Percentiles rank a stretch among this genome's conserved stretches.
Conservation (phyloP, 495 filamentous ascomycete species). For the Penicillium pulvis region DNA sequence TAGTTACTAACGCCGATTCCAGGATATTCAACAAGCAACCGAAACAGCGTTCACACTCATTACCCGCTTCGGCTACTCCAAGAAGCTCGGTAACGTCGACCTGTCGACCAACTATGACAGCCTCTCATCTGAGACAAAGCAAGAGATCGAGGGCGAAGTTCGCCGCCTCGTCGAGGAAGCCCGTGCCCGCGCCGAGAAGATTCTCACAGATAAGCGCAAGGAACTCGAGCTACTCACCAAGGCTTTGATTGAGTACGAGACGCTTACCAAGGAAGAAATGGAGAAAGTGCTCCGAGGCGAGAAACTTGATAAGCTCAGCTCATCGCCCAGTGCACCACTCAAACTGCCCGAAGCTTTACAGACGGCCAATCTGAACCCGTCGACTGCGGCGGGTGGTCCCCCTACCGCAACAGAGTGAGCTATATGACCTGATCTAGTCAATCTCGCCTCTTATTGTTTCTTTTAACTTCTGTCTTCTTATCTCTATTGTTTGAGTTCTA, state of each 20-base stretch:
- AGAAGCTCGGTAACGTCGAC: slow-evolving; percentile 86
- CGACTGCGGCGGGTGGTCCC: slow-evolving; percentile 21
- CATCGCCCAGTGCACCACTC: slow-evolving; percentile 47
- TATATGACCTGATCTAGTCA: slow-evolving; percentile 1
- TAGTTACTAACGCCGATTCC: slow-evolving; percentile 11
- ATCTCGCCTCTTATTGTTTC: slow-evolving; percentile 10
- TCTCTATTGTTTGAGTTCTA: slow-evolving; percentile 10
- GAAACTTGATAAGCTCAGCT: slow-evolving; percentile 65
- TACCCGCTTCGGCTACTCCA: slow-evolving; percentile 83
- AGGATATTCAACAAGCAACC: slow-evolving; percentile 86
- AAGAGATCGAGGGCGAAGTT: slow-evolving; percentile 83
- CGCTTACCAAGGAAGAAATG: slow-evolving; percentile 82
- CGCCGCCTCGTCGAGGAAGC: slow-evolving; percentile 82
- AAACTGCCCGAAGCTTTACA: slow-evolving; percentile 56
- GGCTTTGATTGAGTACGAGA: slow-evolving; percentile 93
- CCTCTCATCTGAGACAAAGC: slow-evolving; percentile 81
- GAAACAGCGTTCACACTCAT: slow-evolving; percentile 80
- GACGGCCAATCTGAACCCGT: slow-evolving; percentile 29
- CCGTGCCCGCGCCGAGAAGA: slow-evolving; percentile 67
- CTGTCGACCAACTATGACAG: slow-evolving; percentile 74
- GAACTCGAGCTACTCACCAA: slow-evolving; percentile 86
- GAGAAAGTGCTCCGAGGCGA: slow-evolving; percentile 84
- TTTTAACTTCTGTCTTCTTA: slow-evolving; percentile 8
- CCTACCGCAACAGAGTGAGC: slow-evolving; percentile 30
- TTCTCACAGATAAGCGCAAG: slow-evolving; percentile 70